Evolutionary conservation across 2,329 filamentous ascomycete genomes (phyloP), one percentile per base, ranked within the genome.

Genomic region (Colletotrichum sp.): DNA sequence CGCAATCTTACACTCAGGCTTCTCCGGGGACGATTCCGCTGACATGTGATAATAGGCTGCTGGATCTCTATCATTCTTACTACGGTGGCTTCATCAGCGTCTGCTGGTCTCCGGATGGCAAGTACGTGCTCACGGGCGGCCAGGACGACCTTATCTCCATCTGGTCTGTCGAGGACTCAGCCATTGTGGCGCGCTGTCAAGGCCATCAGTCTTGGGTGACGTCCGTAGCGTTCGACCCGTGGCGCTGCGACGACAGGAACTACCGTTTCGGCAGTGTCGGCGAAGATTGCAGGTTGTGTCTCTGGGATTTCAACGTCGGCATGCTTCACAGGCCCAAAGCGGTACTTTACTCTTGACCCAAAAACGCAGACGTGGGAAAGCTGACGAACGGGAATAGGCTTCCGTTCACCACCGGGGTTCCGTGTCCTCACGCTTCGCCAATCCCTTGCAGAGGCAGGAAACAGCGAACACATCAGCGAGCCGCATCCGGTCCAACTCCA

Each of bases 281-380:
- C 16, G 96, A 98, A 82, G 97, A 99, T 83, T 95, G 96, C 80
- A 91, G 96, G 73, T 87, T 99, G 22, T 91, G 98, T 75, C 88
- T 99, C 15, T 99, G 97, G 97, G 97, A 99, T 86, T 99, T 99
- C 83, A 98, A 94, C 79, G 95, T 98, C 57, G 96, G 96, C 80
- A 98, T 98, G 96, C 89, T 99, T 80, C 95, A 98, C 84, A 91
- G 96, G 76, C 96, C 97, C 25, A 96, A 96, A 86, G 93, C 92
- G 79, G 94, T 96, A 87, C 82, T 94, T 90, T 36, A 28, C 16
- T 16, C 63, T 59, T 34, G 30, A 63, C 5, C 65, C 36, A 39
- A 52, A 27, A 16, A 28, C 8, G 11, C 22, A n/a, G 27, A 52
- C 27, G 48, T n/a, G 79, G 27, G 78, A 72, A 61, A 32, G 32